Base-by-base conservation (phyloP, 345 rosid species). In the Mangifera indica region DNA sequence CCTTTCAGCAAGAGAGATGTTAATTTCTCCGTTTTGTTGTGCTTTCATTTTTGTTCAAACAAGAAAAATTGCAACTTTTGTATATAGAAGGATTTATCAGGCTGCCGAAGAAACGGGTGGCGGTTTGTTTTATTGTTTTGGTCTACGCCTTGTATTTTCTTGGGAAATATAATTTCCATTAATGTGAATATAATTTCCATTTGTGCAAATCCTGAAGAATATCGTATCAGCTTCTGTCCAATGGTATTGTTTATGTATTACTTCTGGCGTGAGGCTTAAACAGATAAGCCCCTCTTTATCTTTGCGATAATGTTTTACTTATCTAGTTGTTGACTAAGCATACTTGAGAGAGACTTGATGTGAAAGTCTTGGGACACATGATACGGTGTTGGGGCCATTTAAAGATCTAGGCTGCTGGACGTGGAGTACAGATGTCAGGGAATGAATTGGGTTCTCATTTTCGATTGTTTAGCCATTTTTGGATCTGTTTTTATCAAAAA, bases 1-100 rank as follows among this genome's bases (percentile, higher is more conserved):
- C 15, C 20, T 51, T 77, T 67, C 42, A 53, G 71, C 54, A 62
- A 21, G 7, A 81, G 64, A 78, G 74, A 71, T 73, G 18, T 60
- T 7, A 25, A 25, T 64, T n/a, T 69, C 79, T 77, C 86, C 57
- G 24, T 79, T 74, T 79, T 81, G 74, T 76, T 75, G 81, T 52
- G 74, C 70, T 45, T 13, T 59, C 42, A 6, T 17, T 54, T 46
- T 45, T 48, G 12, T 24, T 6, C 11, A 13, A 7, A 4, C 18
- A 21, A 56, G 22, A 15, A 60, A 54, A 18, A 20, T 67, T 40
- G 40, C 46, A 37, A 63, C 54, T 46, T 72, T 53, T 81, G 78
- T 78, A 69, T 44, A 78, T 67, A 7, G 75, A 66, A 77, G 79
- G 64, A 63, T 73, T 70, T 68, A 18, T 21, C 20, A 42, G 76